Base-by-base conservation (phyloP, 164 flowering plant species). In the Hamamelis virginiana region DNA sequence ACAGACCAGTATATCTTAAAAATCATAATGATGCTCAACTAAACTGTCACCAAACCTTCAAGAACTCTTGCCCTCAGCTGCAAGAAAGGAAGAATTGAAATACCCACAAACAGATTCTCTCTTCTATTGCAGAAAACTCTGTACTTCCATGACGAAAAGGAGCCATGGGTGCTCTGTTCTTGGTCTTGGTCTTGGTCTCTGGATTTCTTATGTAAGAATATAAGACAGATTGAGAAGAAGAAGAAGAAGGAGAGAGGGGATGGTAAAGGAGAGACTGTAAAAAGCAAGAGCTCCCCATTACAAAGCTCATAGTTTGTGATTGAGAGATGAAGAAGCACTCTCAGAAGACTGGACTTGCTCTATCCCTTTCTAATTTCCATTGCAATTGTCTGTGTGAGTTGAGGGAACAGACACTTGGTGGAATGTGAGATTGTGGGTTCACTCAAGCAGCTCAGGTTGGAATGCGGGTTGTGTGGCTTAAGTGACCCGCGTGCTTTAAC, bases 21-120 rank as follows among this genome's bases (percentile, higher is more conserved):
- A 58, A 0, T n/a, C 59, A 0, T 26, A 57, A 48, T 9, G 65
- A 46, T 19, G 56, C 4, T 52, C 14, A 73, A 70, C 75, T 76
- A 38, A 86, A 87, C 79, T 61, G 78, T 28, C 6, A 66, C 71
- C 23, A 66, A 67, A 53, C 67, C 82, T 63, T 85, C 86, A 72
- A 73, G 55, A 75, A 87, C 91, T 59, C 69, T 59, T 27, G 89
- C 89, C 68, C 73, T 83, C 41, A 79, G 64, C 21, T 78, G 81
- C 64, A 87, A 45, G 38, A 89, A 76, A 0, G 96, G 87, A 75
- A 90, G 75, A 58, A 86, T 76, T 0, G 94, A 82, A 60, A 90
- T 56, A 73, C 94, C 96, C 84, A 89, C 47, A 62, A 89, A 61
- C 22, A 90, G 56, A 76, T 89, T 43, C 27, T 77, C 80, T 69